Evolutionary conservation across 345 rosid genomes (phyloP).

Genomic region (Gossypium anomalum): DNA sequence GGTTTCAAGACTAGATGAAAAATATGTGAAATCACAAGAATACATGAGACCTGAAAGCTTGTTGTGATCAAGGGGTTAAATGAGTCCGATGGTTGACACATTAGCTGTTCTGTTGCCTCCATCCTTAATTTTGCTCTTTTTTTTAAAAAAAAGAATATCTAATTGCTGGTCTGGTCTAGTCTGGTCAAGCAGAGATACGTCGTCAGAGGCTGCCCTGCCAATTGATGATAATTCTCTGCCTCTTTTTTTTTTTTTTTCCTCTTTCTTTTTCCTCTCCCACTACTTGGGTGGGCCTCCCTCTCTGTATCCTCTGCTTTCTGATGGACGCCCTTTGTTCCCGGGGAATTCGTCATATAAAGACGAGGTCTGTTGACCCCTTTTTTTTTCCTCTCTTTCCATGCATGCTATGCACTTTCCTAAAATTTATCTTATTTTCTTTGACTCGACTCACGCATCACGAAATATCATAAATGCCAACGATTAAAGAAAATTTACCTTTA

Average conservation of each 20-base stretch:
- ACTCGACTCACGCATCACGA: background rate
- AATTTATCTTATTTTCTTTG: background rate
- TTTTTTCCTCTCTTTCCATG: background rate
- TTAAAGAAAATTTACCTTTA: background rate
- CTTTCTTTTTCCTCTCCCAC: background rate
- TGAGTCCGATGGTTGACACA: conserved; percentile 10
- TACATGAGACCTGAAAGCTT: conserved; percentile 55
- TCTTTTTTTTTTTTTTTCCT: background rate
- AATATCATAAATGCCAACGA: background rate
- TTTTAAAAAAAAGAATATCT: background rate
- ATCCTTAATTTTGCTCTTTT: background rate
- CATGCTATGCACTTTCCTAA: background rate
- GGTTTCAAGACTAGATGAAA: conserved; percentile 72
- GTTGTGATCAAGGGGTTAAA: conserved; percentile 67
- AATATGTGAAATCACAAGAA: conserved; percentile 78
- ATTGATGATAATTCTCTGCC: background rate
- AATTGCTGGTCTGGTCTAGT: background rate
- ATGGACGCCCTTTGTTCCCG: background rate
- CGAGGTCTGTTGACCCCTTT: background rate
- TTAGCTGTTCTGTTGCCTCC: conserved; percentile 7
- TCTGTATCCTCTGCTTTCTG: background rate
- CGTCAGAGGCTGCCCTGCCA: background rate
- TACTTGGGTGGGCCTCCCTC: background rate
- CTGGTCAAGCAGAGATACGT: background rate
- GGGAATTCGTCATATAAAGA: no score